These are phyloP conservation scores for Magnusiomyces fungicola DNA, from an alignment of 1,139 yeast species.

Conservation along the genomic window DNA sequence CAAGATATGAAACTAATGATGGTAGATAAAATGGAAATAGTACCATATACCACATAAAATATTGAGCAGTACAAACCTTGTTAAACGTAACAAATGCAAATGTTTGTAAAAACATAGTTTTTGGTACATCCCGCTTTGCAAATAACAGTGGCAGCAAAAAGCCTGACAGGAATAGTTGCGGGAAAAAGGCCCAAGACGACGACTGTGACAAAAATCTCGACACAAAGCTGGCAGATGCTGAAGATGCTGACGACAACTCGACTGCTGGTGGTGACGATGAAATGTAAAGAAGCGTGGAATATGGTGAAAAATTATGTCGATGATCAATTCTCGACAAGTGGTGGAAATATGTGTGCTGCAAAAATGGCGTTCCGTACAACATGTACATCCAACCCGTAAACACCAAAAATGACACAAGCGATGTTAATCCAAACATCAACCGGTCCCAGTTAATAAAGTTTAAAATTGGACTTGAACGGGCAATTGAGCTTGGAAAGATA, in stretches of 20 bases:
- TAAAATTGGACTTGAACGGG: not conserved
- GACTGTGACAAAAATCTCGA: slow-evolving; percentile 29
- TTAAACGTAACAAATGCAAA: slow-evolving; percentile 84
- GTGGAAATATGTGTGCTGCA: slow-evolving; percentile 74
- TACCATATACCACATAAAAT: slow-evolving; percentile 88
- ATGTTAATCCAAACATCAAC: slow-evolving; percentile 38
- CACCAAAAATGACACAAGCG: slow-evolving; percentile 39
- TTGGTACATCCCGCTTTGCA: slow-evolving; percentile 47
- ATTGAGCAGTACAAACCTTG: slow-evolving; percentile 86
- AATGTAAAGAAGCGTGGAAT: slow-evolving; percentile 65
- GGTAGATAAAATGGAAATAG: slow-evolving; percentile 67
- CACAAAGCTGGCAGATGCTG: slow-evolving; percentile 17
- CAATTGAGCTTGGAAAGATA: not conserved
- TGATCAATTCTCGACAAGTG: slow-evolving; percentile 83
- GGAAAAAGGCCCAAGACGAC: slow-evolving; percentile 57
- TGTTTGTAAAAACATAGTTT: slow-evolving; percentile 79
- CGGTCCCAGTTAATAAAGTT: slow-evolving; percentile 41
- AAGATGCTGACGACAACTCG: slow-evolving; percentile 15
- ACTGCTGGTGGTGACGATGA: slow-evolving; percentile 30
- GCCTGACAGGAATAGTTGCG: slow-evolving; percentile 62
- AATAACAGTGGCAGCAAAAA: slow-evolving; percentile 54
- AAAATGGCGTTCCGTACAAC: slow-evolving; percentile 64
- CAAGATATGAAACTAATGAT: slow-evolving; percentile 26
- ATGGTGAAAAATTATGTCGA: slow-evolving; percentile 88
- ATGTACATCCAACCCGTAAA: slow-evolving; percentile 55